Base-by-base conservation (phyloP, 345 rosid genomes). In the Nasturtium officinale region DNA sequence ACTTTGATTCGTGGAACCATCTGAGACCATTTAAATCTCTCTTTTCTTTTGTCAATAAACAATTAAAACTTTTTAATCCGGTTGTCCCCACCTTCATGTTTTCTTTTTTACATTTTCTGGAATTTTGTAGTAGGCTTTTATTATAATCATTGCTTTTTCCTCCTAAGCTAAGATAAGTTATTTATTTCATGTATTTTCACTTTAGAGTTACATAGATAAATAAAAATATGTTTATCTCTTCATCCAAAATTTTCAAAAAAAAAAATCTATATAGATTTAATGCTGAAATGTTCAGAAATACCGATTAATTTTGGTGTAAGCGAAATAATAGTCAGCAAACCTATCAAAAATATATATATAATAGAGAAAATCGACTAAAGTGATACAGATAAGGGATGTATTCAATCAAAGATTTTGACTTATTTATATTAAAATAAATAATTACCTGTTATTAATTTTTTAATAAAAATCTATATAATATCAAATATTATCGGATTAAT, bases 1-100 rank as follows among this genome's bases (percentile, higher is more conserved):
- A 73, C 70, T 64, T 25, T 64, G 77, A 73, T 21, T 63, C 77
- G 77, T 73, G 77, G 77, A 73, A 73, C 71, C 64, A 73, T 54
- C 71, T 64, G 18, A 64, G 45, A 65, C 72, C 52, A 12, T 59
- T 40, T 59, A 78, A 62, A 26, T 55, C 72, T 13, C 51, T 20
- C 18, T 42, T 55, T 42, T 26, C 20, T 67, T 54, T 55, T 42
- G 42, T 42, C 63, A 68, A 55, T 42, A 29, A 50, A 68, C 52
- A 42, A 10, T 51, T 48, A 37, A 70, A 62, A 9, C 0, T 37
- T 37, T 37, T 37, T 29, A 37, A 16, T 55, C 58, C 46, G 77
- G 15, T 73, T 54, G 68, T 51, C 69, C 52, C 69, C 46, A 61
- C 54, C 30, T 72, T 52, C 62, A 72, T 61, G 52, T 52, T 72